Base-by-base conservation (phyloP, 306 rosid species). In the Medicago truncatula region DNA sequence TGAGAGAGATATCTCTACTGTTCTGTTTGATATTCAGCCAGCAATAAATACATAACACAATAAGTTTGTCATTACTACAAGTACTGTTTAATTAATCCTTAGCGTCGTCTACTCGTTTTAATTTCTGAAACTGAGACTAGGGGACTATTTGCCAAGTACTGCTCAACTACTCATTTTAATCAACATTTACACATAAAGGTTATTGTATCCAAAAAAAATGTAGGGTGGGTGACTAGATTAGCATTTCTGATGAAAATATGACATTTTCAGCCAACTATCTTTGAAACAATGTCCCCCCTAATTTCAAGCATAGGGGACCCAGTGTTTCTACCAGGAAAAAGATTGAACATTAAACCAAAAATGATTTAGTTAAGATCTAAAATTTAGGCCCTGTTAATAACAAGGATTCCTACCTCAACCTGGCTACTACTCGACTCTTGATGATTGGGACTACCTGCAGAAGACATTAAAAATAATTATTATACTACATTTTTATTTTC, bases 401-500 rank as follows among this genome's bases (percentile, higher is more conserved):
- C 77, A 80, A 81, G 79, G 78, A 61, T 74, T 64, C 84, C 14
- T 88, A 94, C 98, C 96, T 88, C 14, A 87, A 94, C 98, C 96
- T 88, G 88, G 54, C 90, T 79, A 76, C 87, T 85, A 73, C 76
- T 83, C 41, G 90, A 74, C 58, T 85, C 87, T 18, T 78, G 91
- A 78, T 88, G 85, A 70, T 80, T 83, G 65, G 85, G 85, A 72
- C 85, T 82, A 68, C 82, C 85, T 83, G 86, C 77, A 70, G 58
- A 78, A 53, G 60, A 63, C 57, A 78, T 25, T 16, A 16, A 65
- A 43, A 74, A 68, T 70, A 62, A 74, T 61, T 44, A 62, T 60
- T 59, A 52, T 20, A 43, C 15, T 4, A 67, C 17, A 14, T 10
- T 9, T 28, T 73, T 7, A 60, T 78, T 40, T 8, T 58, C 46